A percentile compares a stretch with the other conserved stretches of the same genome.
Evolutionary conservation across 768 basidiomycete species (phyloP).

Genomic region (Russula sp.): DNA sequence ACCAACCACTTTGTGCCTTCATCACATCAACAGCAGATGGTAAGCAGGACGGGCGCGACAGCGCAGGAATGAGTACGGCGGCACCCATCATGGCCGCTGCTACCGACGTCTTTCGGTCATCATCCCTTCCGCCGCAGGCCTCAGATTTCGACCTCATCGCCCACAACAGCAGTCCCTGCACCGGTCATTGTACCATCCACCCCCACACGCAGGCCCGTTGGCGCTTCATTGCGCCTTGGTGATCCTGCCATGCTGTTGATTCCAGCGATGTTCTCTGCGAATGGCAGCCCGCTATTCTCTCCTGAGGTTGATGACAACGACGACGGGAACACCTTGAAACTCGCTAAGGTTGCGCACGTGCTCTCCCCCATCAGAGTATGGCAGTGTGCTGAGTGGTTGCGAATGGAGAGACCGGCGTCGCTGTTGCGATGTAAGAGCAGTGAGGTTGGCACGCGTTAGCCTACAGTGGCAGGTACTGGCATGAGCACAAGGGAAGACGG

Average conservation of each 20-base stretch:
- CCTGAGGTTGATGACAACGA: slow-evolving; percentile 28
- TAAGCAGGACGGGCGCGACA: slow-evolving; percentile 33
- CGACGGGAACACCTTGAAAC: not conserved
- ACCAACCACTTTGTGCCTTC: slow-evolving; percentile 37
- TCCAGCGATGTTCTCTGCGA: not conserved
- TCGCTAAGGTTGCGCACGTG: not conserved
- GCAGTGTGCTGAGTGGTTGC: slow-evolving; percentile 25
- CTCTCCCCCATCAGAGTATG: slow-evolving; percentile 30
- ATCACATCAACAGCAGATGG: slow-evolving; percentile 37
- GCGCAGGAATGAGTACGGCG: not conserved
- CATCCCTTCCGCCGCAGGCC: slow-evolving; percentile 16
- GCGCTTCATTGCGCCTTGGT: not conserved
- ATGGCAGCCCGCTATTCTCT: slow-evolving; percentile 33
- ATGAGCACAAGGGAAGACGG: slow-evolving; percentile 11
- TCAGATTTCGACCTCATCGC: not conserved
- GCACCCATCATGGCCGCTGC: slow-evolving; percentile 22
- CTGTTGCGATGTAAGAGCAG: slow-evolving; percentile 15
- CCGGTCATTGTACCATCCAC: slow-evolving; percentile 20
- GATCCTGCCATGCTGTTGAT: not conserved
- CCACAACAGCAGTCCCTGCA: not conserved
- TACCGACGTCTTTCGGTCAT: slow-evolving; percentile 19
- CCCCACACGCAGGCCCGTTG: slow-evolving; percentile 11
- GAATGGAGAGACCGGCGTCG: slow-evolving; percentile 10
- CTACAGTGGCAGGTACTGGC: not conserved
- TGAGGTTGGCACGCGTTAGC: not conserved